phyloP scores from a whole-genome alignment of 192 early-diverging fungal species.

The Gamsiella multidivaricata region DNA sequence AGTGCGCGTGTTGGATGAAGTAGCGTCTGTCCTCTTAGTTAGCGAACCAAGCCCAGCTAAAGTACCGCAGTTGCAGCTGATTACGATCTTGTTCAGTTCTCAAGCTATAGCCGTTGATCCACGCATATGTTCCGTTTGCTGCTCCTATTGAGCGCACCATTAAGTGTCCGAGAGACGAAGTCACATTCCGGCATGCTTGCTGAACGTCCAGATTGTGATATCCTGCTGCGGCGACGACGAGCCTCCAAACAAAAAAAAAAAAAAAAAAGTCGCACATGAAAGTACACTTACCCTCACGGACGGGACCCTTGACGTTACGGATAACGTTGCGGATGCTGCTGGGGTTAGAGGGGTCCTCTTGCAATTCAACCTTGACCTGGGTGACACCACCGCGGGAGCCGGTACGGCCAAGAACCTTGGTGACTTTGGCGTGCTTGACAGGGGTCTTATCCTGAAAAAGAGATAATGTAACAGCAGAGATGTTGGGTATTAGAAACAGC shows the following conservation, averaged over 20 bases:
- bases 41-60: too few species aligned
- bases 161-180: too few species aligned
- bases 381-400: constrained; percentile 99
- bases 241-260: neutral
- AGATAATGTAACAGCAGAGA: neutral
- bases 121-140: too few species aligned
- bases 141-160: too few species aligned
- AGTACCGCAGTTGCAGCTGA: too few species aligned
- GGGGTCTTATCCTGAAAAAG: constrained; percentile 42
- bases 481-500: neutral
- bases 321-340: constrained; percentile 87
- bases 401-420: constrained; percentile 98
- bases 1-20: too few species aligned
- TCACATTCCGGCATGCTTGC: too few species aligned
- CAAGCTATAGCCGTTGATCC: too few species aligned
- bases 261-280: neutral
- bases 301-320: constrained; percentile 99
- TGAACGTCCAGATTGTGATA: too few species aligned
- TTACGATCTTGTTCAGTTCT: too few species aligned
- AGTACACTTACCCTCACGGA: constrained; percentile 76
- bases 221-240: too few species aligned
- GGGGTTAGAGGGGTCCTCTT: constrained; percentile 85
- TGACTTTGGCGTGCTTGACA: constrained; percentile 94
- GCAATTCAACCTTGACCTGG: constrained; percentile 99
- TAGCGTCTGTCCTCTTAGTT: too few species aligned